These are phyloP conservation scores for Pythium diclinum DNA, from an alignment of 352 stramenopile genomes.

Conservation along the genomic window DNA sequence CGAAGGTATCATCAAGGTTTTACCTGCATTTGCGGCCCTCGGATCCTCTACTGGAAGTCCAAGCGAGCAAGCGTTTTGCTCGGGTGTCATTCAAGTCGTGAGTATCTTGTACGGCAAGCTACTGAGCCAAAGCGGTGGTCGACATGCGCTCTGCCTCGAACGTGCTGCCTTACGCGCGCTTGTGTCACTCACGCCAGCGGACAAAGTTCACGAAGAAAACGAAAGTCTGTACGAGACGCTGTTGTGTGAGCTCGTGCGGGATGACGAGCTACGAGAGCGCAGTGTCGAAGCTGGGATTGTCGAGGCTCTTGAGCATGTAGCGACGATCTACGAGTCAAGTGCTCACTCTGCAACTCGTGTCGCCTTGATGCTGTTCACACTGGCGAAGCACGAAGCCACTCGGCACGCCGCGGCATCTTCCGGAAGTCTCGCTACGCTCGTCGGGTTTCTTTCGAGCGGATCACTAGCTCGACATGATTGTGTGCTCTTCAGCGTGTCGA, in stretches of 20 bases:
- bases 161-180: slow-evolving; percentile 44
- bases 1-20: slow-evolving; percentile 66
- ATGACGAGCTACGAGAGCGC: slow-evolving; percentile 48
- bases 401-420: slow-evolving; percentile 37
- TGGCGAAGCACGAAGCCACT: slow-evolving; percentile 48
- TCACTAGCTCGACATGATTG: slow-evolving; percentile 29
- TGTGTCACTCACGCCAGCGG: slow-evolving; percentile 26
- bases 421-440: slow-evolving; percentile 35
- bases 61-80: slow-evolving; percentile 6
- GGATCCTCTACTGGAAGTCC: background rate
- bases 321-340: background rate
- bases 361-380: slow-evolving; percentile 50
- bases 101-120: slow-evolving; percentile 63
- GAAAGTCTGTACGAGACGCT: slow-evolving; percentile 41
- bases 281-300: slow-evolving; percentile 58
- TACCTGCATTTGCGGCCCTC: slow-evolving; percentile 43
- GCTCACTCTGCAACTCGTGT: slow-evolving; percentile 21
- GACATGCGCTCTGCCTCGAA: slow-evolving; percentile 46
- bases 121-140: slow-evolving; percentile 38
- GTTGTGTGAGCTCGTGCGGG: slow-evolving; percentile 45
- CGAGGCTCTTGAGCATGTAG: slow-evolving; percentile 40
- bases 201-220: background rate
- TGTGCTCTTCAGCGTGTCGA: slow-evolving; percentile 40
- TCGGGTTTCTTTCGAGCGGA: slow-evolving; percentile 30
- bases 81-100: slow-evolving; percentile 34